Percentiles rank a stretch among this genome's conserved stretches.
phyloP scores from a whole-genome alignment of 768 basidiomycete genomes.

The Mycena olivaceomarginata region DNA sequence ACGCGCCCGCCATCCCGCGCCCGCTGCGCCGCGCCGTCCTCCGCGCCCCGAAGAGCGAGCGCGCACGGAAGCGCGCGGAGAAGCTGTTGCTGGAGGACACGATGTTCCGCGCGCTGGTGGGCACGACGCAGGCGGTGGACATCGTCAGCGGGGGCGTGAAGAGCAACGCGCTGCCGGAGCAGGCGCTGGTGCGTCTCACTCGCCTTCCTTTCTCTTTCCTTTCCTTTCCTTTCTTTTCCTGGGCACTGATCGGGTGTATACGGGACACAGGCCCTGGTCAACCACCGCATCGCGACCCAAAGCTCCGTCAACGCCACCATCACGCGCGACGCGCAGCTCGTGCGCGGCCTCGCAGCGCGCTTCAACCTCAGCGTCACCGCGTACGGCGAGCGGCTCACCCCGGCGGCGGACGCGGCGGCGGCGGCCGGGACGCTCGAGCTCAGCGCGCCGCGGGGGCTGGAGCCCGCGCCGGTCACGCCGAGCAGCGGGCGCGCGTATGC shows the following conservation, averaged over 20 bases:
- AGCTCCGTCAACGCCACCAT: constrained; percentile 59
- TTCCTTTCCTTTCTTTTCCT: too few species aligned
- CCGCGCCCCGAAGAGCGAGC: constrained; percentile 56
- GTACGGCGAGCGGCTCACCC: constrained; percentile 56
- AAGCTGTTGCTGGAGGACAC: constrained; percentile 50
- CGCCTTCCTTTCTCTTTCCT: not conserved
- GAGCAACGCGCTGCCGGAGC: constrained; percentile 76
- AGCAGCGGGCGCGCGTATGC: constrained; percentile 46
- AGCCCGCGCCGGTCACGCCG: constrained; percentile 69
- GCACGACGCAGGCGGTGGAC: constrained; percentile 78
- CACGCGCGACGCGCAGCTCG: constrained; percentile 53
- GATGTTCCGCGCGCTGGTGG: constrained; percentile 53
- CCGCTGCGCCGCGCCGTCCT: constrained; percentile 56
- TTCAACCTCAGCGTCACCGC: constrained; percentile 63
- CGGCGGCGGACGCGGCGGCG: constrained; percentile 29
- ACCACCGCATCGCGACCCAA: constrained; percentile 68
- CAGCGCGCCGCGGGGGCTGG: constrained; percentile 60
- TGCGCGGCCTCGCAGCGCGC: constrained; percentile 53
- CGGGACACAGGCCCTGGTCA: constrained; percentile 58
- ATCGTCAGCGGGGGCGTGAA: constrained; percentile 64
- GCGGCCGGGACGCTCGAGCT: constrained; percentile 56
- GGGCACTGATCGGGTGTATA: not conserved
- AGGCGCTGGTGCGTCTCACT: constrained; percentile 53
- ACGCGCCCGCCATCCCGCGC: constrained; percentile 64
- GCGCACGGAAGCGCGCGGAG: constrained; percentile 63